Evolutionary conservation across 2,329 filamentous ascomycete species (phyloP).

Genomic region (Penicillium polonicum): DNA sequence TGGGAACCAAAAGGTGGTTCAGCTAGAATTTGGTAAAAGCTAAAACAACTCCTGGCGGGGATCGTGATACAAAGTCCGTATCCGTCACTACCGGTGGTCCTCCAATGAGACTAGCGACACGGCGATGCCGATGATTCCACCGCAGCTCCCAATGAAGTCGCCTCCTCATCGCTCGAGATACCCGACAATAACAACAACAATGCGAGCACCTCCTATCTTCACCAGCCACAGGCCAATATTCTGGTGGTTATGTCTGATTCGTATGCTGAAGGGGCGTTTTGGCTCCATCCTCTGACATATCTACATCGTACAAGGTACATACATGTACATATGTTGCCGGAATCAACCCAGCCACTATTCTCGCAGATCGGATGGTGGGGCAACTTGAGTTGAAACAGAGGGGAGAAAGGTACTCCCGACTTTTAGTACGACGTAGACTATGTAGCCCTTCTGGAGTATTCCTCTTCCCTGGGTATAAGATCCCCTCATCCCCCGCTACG

Average conservation of each 20-base stretch:
- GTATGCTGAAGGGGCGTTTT: constrained; percentile 2
- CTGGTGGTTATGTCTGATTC: not conserved
- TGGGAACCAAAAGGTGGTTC: not conserved
- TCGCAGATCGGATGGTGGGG: constrained; percentile 15
- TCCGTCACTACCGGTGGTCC: not conserved
- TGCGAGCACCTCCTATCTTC: constrained; percentile 9
- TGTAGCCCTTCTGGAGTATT: constrained; percentile 18
- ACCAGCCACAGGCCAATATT: constrained; percentile 4
- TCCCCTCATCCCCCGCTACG: not conserved
- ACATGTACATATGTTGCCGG: not conserved
- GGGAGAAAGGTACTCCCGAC: not conserved
- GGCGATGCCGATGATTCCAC: not conserved
- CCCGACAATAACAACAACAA: not conserved
- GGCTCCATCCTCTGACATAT: not conserved
- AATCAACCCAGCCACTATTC: constrained; percentile 15
- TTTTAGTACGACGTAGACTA: constrained; percentile 2
- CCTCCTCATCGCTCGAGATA: constrained; percentile 3
- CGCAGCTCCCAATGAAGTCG: not conserved
- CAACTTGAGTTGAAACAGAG: constrained; percentile 18
- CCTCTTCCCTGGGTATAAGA: constrained; percentile 20
- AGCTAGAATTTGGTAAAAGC: not conserved
- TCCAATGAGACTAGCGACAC: constrained; percentile 1
- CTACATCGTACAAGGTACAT: not conserved
- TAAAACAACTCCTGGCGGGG: not conserved
- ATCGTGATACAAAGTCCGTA: not conserved